Evolutionary conservation across 331 rosid species (phyloP).

Genomic region (Pyrus hybrid): DNA sequence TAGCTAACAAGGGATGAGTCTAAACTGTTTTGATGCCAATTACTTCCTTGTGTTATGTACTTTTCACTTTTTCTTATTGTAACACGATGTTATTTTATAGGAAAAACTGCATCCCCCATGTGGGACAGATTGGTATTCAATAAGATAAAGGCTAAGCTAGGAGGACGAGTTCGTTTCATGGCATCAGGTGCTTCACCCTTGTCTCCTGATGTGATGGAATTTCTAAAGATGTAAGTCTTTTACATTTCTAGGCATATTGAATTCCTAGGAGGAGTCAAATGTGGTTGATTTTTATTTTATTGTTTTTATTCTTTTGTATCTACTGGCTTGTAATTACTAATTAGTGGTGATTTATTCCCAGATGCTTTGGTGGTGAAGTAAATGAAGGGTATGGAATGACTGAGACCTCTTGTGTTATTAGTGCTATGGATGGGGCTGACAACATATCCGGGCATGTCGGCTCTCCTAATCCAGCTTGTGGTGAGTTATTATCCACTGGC

Average conservation of each 20-base stretch:
- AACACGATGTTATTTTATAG: conserved; percentile 30
- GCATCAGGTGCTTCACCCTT: conserved; percentile 95
- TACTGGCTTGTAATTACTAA: conserved; percentile 4
- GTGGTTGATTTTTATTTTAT: not conserved
- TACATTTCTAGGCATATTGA: not conserved
- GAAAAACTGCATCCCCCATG: conserved; percentile 80
- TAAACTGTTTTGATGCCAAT: not conserved
- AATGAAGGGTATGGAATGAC: conserved; percentile 99
- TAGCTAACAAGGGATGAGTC: not conserved
- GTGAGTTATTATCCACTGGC: conserved; percentile 43
- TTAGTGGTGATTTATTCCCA: conserved; percentile 24
- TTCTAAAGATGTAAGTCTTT: conserved; percentile 76
- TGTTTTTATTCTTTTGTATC: not conserved
- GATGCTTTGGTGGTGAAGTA: conserved; percentile 84
- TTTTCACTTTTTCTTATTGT: not conserved
- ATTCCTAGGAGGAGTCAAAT: not conserved
- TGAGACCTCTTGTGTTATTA: conserved; percentile 80
- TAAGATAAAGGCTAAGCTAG: conserved; percentile 87
- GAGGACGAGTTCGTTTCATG: conserved; percentile 95
- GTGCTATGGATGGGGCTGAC: conserved; percentile 60
- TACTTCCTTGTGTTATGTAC: not conserved
- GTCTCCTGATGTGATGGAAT: conserved; percentile 94
- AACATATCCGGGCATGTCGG: conserved; percentile 85
- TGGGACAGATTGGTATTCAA: conserved; percentile 98
- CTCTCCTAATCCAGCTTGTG: conserved; percentile 85